Percentiles rank a stretch among this genome's conserved stretches.
Evolutionary conservation across 257 asterid genomes (phyloP).

Genomic region (Linderniella brevidens): DNA sequence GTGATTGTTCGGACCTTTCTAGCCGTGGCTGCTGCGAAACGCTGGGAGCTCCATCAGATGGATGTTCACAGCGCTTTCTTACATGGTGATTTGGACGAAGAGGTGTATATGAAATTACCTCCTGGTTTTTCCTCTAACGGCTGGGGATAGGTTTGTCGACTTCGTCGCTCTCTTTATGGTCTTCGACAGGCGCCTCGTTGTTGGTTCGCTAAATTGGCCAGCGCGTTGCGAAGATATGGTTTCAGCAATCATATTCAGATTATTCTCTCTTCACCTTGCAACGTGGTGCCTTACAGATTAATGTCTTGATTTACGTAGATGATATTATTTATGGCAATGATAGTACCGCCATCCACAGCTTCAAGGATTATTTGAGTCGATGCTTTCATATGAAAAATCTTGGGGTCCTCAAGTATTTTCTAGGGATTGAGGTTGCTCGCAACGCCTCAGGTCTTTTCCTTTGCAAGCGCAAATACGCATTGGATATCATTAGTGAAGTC

Average conservation of each 20-base stretch:
- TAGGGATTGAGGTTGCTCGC: slow-evolving; percentile 7
- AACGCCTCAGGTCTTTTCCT: not conserved
- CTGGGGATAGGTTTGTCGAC: too few relatives aligned
- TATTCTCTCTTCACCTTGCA: slow-evolving; percentile 4
- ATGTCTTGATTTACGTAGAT: too few relatives aligned
- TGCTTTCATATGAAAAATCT: slow-evolving; percentile 7
- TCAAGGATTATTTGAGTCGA: too few relatives aligned
- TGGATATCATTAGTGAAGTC: not conserved
- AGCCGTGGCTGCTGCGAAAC: too few relatives aligned
- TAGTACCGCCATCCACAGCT: too few relatives aligned
- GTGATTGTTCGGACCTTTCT: too few relatives aligned
- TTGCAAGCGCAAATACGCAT: not conserved
- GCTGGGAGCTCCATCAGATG: slow-evolving; percentile 11
- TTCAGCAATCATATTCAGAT: slow-evolving; percentile 7
- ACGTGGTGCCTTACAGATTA: not conserved
- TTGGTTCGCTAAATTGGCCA: slow-evolving; percentile 6
- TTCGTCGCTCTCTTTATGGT: not conserved
- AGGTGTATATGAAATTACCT: not conserved
- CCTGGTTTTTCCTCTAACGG: too few relatives aligned
- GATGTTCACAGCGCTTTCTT: slow-evolving; percentile 9
- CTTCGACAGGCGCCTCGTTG: slow-evolving; percentile 4
- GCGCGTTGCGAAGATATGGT: not conserved
- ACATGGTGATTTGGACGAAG: not conserved
- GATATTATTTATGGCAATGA: too few relatives aligned
- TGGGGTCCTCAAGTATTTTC: slow-evolving; percentile 2